A percentile compares a stretch with the other conserved stretches of the same genome.
Conservation (phyloP, 441 rosid species). For the Erodium trifolium region DNA sequence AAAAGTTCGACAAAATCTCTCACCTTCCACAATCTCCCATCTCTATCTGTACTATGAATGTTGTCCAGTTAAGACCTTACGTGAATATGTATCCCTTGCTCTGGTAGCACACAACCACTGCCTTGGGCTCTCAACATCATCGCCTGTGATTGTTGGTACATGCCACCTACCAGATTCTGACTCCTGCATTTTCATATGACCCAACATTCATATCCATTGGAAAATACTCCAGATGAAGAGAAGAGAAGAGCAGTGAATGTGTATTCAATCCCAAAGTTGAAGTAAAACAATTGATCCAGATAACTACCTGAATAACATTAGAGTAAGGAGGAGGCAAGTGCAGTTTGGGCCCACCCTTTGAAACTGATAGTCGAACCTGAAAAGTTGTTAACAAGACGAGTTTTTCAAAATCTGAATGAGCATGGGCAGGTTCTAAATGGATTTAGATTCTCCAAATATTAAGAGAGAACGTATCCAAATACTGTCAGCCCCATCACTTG, state of each 20-base stretch:
- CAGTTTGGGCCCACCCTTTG: constrained; percentile 37
- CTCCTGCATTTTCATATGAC: constrained; percentile 41
- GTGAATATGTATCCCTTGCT: constrained; percentile 13
- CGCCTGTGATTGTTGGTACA: constrained; percentile 50
- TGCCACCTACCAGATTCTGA: constrained; percentile 87
- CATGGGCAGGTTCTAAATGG: not conserved
- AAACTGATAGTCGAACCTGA: constrained; percentile 59
- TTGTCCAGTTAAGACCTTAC: no score
- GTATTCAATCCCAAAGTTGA: constrained; percentile 5
- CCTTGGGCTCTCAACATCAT: constrained; percentile 60
- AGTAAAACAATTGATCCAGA: no score
- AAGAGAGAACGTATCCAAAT: not conserved
- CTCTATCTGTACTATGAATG: no score
- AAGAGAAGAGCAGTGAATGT: not conserved
- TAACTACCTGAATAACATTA: constrained; percentile 68
- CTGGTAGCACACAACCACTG: constrained; percentile 76
- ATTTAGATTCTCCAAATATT: not conserved
- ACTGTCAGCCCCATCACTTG: not conserved
- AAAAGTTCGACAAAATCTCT: not conserved
- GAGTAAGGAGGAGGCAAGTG: constrained; percentile 94
- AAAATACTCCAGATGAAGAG: not conserved
- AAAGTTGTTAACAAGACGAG: constrained; percentile 14
- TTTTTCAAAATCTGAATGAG: not conserved
- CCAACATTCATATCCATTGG: not conserved
- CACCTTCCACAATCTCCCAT: no score